Conservation (phyloP, 495 filamentous ascomycete species). For the Neurospora sp. region DNA sequence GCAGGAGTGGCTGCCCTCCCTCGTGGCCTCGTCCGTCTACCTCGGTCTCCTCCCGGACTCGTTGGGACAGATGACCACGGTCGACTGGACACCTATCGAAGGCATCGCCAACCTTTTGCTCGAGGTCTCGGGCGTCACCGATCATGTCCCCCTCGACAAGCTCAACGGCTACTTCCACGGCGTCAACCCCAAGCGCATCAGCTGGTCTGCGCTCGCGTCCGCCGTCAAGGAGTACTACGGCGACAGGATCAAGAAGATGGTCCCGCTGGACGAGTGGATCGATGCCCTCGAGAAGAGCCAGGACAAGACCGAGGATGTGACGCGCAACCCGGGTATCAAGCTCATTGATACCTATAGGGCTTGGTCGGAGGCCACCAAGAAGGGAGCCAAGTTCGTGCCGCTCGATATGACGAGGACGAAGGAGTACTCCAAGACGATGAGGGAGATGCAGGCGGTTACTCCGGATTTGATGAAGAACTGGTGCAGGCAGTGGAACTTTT, state of each 20-base stretch:
- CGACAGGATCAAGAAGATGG: conserved; percentile 24
- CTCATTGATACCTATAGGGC: conserved; percentile 32
- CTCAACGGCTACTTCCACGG: conserved; percentile 38
- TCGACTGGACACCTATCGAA: conserved; percentile 49
- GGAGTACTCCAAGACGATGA: conserved; percentile 27
- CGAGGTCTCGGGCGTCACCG: conserved; percentile 24
- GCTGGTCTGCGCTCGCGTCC: conserved; percentile 26
- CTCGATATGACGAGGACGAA: conserved; percentile 23
- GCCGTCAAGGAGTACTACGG: conserved; percentile 28
- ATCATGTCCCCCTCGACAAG: conserved; percentile 13
- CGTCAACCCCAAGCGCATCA: conserved; percentile 29
- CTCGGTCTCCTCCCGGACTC: too few relatives aligned
- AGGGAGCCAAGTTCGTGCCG: conserved; percentile 12
- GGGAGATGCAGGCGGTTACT: conserved; percentile 25
- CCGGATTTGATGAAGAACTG: conserved; percentile 37
- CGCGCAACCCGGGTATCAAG: conserved; percentile 34
- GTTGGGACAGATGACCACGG: too few relatives aligned
- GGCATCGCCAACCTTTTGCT: conserved; percentile 30
- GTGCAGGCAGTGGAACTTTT: conserved; percentile 40
- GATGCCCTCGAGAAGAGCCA: conserved; percentile 25
- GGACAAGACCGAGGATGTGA: conserved; percentile 17
- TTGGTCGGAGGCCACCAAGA: conserved; percentile 12
- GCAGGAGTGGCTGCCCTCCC: too few relatives aligned
- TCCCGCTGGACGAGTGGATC: conserved; percentile 32
- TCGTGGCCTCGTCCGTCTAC: too few relatives aligned